Percentiles rank a stretch among this genome's conserved stretches.
phyloP scores from a whole-genome alignment of 306 rosid genomes.

The Fragaria vesca region DNA sequence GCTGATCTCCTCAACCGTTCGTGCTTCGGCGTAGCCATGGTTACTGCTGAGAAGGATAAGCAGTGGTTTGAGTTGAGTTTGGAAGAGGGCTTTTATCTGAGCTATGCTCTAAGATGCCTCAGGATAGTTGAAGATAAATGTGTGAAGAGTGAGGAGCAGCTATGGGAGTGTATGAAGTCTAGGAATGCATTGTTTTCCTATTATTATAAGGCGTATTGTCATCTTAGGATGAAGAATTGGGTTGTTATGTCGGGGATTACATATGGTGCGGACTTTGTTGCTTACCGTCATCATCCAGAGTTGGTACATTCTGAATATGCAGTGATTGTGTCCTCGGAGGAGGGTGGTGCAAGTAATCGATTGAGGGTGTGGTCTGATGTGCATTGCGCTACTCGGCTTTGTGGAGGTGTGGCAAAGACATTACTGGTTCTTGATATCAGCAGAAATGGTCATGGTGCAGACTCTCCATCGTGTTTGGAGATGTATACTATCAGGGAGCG shows the following conservation, averaged over 20 bases:
- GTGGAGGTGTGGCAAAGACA: constrained; percentile 9
- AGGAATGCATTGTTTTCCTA: neutral
- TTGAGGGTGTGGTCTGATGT: neutral
- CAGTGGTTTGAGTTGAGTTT: constrained; percentile 6
- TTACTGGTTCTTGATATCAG: neutral
- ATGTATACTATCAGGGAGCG: neutral
- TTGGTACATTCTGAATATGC: neutral
- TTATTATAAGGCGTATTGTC: neutral
- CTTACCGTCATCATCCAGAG: constrained; percentile 4
- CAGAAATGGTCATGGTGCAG: neutral
- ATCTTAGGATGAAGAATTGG: constrained; percentile 4
- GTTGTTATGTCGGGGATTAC: neutral
- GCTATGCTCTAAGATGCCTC: neutral
- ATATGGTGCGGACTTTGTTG: neutral
- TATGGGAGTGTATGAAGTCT: neutral
- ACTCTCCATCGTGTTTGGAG: neutral
- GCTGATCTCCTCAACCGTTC: neutral
- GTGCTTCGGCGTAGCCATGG: neutral
- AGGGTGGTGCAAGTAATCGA: neutral
- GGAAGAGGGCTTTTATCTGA: neutral
- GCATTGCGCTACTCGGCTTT: constrained; percentile 7
- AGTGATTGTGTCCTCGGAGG: neutral
- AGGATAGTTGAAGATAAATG: neutral
- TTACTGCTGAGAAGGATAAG: neutral
- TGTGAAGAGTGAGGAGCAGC: neutral